Base-by-base conservation (phyloP, 1,284 basidiomycete species). In the Marasmius fiardii region DNA sequence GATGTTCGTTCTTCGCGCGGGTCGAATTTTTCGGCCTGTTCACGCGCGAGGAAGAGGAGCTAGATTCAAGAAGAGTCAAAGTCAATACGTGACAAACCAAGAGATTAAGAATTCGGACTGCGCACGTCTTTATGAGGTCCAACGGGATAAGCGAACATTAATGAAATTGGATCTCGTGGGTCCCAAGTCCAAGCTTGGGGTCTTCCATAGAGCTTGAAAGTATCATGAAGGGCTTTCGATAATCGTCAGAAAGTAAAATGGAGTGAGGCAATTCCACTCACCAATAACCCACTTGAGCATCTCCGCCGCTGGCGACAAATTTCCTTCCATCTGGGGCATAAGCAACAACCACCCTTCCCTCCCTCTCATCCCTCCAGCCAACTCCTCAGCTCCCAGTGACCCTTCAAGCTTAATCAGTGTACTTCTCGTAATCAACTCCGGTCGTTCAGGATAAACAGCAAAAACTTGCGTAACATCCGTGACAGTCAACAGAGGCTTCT, bases 281-380 rank as follows among this genome's bases (percentile, higher is more conserved):
- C 92, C 93, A 57, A 95, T 85, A 53, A 97, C 77, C 95, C 96
- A 99, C 68, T 89, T 90, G 62, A 98, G 78, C 93, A 98, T 96
- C 70, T 95, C 94, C 12, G 70, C 71, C 47, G 75, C 72, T 53
- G 73, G 74, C 23, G 71, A 70, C 16, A 69, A 59, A 14, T 70
- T 69, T 21, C 65, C 67, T 45, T 82, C 80, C 21, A 86, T 67
- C 65, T 94, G 92, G 23, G 93, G 93, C 90, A 95, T 95, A 58
- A 95, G 74, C 61, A 95, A 76, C 21, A 92, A 66, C 91, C 92
- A 96, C 12, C 88, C 92, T 63, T 94, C 91, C 51, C 80, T 72
- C 14, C 72, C 70, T 59, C 74, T 77, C 80, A 90, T 85, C 4
- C 69, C 69, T 11, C 77, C 81, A 10, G 83, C 85, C 33, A 80